Evolutionary conservation across 768 basidiomycete species (phyloP), one percentile per base, ranked within the genome.

Genomic region (Russula virescens): DNA sequence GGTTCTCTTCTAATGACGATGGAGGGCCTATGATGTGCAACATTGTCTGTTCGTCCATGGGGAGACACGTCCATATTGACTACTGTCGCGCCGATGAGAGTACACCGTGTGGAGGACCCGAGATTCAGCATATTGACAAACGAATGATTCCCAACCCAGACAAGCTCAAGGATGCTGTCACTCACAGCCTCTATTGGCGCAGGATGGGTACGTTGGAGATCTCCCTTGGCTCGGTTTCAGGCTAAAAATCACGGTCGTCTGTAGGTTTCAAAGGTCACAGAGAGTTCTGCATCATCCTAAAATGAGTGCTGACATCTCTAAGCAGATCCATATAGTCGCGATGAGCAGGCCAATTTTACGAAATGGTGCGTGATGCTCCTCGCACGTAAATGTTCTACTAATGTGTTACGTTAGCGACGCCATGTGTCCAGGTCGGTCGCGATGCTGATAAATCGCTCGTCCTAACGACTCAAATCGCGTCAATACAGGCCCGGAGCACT

Each of bases 1-100:
- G 76, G 62, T 86, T 83, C 68, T 81, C 77, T 18, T 65, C 78
- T 0, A 76, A 78, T 25, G 82, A 84, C 55, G 80, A 82, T 47
- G 83, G 85, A 9, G 83, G 83, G 0, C 84, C 84, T 0, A 83
- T 85, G 81, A 76, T 86, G 75, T 86, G 85, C 67, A 84, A 77
- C 50, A 74, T 85, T 21, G 69, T 83, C 31, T 86, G 83, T 64
- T 75, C 77, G 1, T 72, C 80, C 16, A 74, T 85, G 71, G 85
- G 84, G 0, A 71, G 86, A 21, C 85, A 86, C 54, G 73, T 74
- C 1, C 85, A 86, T 68, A 72, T 86, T 38, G 83, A 81, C 63
- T 81, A 79, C 60, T 86, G 85, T 66, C 78, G 82, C 1, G 73
- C 79, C 1, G 68, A 74, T 43, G 68, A 73, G 21, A 71, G 61